Evolutionary conservation across 805 yeast genomes (phyloP).

Genomic region (Nakazawaea molendinolei): DNA sequence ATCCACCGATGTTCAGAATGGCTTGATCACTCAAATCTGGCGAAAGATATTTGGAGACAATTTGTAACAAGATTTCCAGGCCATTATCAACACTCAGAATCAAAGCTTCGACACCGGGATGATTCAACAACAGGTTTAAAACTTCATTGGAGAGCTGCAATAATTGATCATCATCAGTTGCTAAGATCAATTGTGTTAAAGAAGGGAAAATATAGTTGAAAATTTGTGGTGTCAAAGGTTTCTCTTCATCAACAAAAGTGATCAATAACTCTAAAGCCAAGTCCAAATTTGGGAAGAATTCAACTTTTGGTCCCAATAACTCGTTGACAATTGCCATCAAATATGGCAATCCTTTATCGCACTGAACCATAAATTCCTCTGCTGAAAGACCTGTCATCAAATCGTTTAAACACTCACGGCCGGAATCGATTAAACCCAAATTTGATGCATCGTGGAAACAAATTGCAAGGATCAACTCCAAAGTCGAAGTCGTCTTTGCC

Average conservation of each 20-base stretch:
- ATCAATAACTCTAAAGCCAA: slow-evolving; percentile 53
- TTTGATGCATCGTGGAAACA: slow-evolving; percentile 73
- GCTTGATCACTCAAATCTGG: slow-evolving; percentile 75
- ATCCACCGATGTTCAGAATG: slow-evolving; percentile 67
- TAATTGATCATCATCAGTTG: slow-evolving; percentile 66
- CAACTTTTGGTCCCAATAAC: slow-evolving; percentile 26
- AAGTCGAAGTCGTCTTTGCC: slow-evolving; percentile 27
- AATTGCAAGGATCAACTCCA: slow-evolving; percentile 53
- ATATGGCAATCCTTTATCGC: slow-evolving; percentile 48
- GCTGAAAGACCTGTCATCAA: slow-evolving; percentile 43
- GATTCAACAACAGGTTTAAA: slow-evolving; percentile 50
- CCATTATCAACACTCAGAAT: slow-evolving; percentile 37
- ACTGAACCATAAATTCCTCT: slow-evolving; percentile 37
- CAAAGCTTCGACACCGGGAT: slow-evolving; percentile 23
- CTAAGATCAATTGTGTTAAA: slow-evolving; percentile 31
- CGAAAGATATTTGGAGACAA: slow-evolving; percentile 63
- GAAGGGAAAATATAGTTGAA: slow-evolving; percentile 37
- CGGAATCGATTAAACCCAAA: slow-evolving; percentile 57
- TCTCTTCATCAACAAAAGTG: slow-evolving; percentile 31
- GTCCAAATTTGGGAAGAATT: slow-evolving; percentile 55
- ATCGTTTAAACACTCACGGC: slow-evolving; percentile 61
- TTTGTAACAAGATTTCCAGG: slow-evolving; percentile 48
- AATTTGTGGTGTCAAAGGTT: slow-evolving; percentile 30
- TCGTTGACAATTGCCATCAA: slow-evolving; percentile 33
- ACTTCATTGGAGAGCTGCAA: slow-evolving; percentile 74